Percentiles rank a stretch among this genome's conserved stretches.
phyloP scores from a whole-genome alignment of 192 early-diverging fungal genomes.

The Coemansia sp. region DNA sequence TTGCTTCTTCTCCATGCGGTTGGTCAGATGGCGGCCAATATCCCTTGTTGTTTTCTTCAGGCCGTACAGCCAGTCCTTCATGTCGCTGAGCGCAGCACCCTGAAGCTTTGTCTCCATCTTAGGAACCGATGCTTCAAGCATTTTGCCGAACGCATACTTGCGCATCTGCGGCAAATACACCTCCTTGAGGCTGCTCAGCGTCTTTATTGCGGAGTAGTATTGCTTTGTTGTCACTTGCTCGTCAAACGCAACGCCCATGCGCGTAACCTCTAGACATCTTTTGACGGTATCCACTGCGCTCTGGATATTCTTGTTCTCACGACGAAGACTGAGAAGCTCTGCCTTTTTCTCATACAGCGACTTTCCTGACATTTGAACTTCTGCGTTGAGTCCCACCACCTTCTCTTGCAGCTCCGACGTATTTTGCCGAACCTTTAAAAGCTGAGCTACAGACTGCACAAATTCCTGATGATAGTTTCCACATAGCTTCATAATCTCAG shows the following conservation, averaged over 20 bases:
- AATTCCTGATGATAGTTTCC: conserved; percentile 88
- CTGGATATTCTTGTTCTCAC: conserved; percentile 85
- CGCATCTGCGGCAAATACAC: conserved; percentile 72
- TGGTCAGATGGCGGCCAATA: conserved; percentile 83
- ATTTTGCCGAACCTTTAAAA: conserved; percentile 90
- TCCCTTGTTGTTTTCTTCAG: conserved; percentile 79
- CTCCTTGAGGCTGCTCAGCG: conserved; percentile 79
- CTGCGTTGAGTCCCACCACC: conserved; percentile 80
- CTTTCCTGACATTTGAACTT: conserved; percentile 80
- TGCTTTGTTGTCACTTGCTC: conserved; percentile 75
- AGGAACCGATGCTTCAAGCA: conserved; percentile 86
- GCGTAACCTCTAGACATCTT: conserved; percentile 82
- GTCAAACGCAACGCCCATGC: conserved; percentile 82
- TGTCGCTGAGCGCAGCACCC: conserved; percentile 78
- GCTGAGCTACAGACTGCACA: conserved; percentile 86
- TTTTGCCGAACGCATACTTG: conserved; percentile 80
- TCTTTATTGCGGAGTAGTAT: conserved; percentile 92
- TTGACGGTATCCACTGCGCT: conserved; percentile 76
- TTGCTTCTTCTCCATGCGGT: conserved; percentile 72
- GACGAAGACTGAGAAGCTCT: conserved; percentile 70
- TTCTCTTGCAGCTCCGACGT: conserved; percentile 82
- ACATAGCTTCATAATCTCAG: conserved; percentile 97
- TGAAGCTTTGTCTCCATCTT: conserved; percentile 86
- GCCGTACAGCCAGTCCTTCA: conserved; percentile 89
- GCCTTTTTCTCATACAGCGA: conserved; percentile 77